Evolutionary conservation across 495 filamentous ascomycete species (phyloP).

Genomic region (Hamigera avellanea): DNA sequence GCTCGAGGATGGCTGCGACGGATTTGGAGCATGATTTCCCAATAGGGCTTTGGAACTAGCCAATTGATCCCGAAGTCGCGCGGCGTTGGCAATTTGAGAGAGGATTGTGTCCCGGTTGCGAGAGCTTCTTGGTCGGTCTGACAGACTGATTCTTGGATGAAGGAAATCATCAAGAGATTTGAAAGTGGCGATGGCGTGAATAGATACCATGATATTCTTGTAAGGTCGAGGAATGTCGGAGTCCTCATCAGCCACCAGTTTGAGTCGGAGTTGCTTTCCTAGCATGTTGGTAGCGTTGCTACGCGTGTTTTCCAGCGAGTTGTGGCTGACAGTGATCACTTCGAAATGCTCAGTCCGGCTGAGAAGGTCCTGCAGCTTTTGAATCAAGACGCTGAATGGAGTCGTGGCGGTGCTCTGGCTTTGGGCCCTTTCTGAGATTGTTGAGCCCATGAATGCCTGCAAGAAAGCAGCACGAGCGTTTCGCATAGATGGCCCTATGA

Average conservation of each 20-base stretch:
- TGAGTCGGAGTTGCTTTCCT: slow-evolving; percentile 86
- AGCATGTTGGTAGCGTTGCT: slow-evolving; percentile 93
- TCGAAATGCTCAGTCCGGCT: slow-evolving; percentile 98
- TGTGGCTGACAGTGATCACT: slow-evolving; percentile 89
- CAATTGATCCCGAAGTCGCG: slow-evolving; percentile 37
- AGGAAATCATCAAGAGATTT: slow-evolving; percentile 96
- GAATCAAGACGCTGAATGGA: slow-evolving; percentile 81
- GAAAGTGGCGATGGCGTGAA: slow-evolving; percentile 97
- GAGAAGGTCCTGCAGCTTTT: slow-evolving; percentile 90
- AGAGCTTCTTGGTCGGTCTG: slow-evolving; percentile 64
- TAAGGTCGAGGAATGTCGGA: slow-evolving; percentile 78
- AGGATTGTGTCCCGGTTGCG: slow-evolving; percentile 54
- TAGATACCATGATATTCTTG: slow-evolving; percentile 91
- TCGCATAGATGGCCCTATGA: slow-evolving; percentile 17
- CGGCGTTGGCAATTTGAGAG: slow-evolving; percentile 73
- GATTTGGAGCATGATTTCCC: slow-evolving; percentile 16
- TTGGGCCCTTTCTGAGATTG: slow-evolving; percentile 47
- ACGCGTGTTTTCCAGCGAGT: slow-evolving; percentile 80
- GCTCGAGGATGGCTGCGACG: slow-evolving; percentile 16
- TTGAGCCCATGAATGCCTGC: slow-evolving; percentile 84
- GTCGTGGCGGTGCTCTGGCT: slow-evolving; percentile 58
- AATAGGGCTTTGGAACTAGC: slow-evolving; percentile 17
- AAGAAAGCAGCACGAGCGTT: slow-evolving; percentile 73
- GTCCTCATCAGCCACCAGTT: slow-evolving; percentile 80
- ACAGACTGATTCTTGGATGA: slow-evolving; percentile 73